phyloP scores from a whole-genome alignment of 495 filamentous ascomycete genomes.

The Penicillium crystallinum region DNA sequence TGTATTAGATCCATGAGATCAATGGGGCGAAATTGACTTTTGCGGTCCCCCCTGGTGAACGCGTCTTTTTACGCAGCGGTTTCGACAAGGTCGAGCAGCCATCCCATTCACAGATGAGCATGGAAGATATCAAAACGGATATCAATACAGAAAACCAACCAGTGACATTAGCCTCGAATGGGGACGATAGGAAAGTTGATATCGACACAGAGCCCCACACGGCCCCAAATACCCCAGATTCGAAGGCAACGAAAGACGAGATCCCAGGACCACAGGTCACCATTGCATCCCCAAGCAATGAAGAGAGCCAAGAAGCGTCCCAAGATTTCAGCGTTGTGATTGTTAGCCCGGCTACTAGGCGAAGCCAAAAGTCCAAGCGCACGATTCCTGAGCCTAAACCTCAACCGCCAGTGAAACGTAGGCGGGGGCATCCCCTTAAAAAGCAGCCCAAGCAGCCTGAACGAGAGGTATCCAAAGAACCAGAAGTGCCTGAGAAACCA shows the following conservation, averaged over 20 bases:
- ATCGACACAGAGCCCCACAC: background rate
- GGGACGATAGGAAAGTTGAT: background rate
- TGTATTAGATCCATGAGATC: slow-evolving; percentile 33
- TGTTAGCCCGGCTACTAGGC: slow-evolving; percentile 5
- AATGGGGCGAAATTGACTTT: slow-evolving; percentile 33
- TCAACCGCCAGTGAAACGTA: slow-evolving; percentile 18
- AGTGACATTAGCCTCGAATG: background rate
- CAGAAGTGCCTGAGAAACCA: no score
- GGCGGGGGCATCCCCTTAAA: slow-evolving; percentile 17
- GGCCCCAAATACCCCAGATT: background rate
- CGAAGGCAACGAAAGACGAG: background rate
- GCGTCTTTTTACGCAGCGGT: slow-evolving; percentile 29
- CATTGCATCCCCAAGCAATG: background rate
- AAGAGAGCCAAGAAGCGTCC: background rate
- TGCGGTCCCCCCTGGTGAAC: slow-evolving; percentile 41
- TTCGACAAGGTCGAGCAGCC: background rate
- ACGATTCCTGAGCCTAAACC: slow-evolving; percentile 6
- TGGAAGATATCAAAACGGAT: background rate
- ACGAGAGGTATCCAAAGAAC: background rate
- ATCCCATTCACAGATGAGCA: background rate
- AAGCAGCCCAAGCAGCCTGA: background rate
- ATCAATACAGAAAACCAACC: background rate
- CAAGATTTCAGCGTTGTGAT: slow-evolving; percentile 14
- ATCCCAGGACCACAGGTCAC: background rate
- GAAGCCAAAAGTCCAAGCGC: slow-evolving; percentile 7